Percentiles rank a stretch among this genome's conserved stretches.
Evolutionary conservation across 2,329 filamentous ascomycete genomes (phyloP).

Genomic region (Metarhizium robertsii): DNA sequence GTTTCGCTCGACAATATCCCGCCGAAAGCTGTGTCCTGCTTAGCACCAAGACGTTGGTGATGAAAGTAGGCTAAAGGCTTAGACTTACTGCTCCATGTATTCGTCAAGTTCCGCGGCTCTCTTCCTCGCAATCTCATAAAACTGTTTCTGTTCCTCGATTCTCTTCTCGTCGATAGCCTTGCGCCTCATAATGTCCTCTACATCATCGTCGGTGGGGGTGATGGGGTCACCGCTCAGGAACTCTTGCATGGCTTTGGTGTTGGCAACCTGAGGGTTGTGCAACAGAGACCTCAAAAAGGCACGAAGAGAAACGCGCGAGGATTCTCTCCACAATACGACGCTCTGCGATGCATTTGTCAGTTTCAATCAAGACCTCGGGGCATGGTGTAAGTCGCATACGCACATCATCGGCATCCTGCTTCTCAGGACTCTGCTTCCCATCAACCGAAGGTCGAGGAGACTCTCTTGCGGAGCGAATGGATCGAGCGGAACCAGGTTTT

Average conservation of each 20-base stretch:
- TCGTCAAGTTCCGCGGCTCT: slow-evolving; percentile 88
- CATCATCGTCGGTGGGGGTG: slow-evolving; percentile 69
- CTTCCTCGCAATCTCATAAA: slow-evolving; percentile 90
- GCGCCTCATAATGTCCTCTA: slow-evolving; percentile 68
- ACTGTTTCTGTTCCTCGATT: slow-evolving; percentile 83
- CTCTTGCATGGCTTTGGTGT: slow-evolving; percentile 72
- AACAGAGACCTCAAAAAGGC: slow-evolving; percentile 84
- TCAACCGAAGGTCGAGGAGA: slow-evolving; percentile 24
- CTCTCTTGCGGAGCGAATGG: slow-evolving; percentile 16
- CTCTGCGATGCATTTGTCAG: slow-evolving; percentile 28
- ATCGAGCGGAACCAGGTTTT: slow-evolving; percentile 18
- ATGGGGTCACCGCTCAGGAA: slow-evolving; percentile 72
- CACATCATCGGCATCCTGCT: slow-evolving; percentile 17
- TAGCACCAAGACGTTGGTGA: slow-evolving; percentile 6
- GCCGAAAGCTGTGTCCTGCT: slow-evolving; percentile 42
- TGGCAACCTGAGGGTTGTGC: slow-evolving; percentile 74
- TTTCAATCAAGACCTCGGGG: background rate
- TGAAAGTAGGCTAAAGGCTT: background rate
- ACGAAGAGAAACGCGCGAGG: slow-evolving; percentile 80
- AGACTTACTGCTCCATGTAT: slow-evolving; percentile 83
- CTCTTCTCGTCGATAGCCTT: slow-evolving; percentile 80
- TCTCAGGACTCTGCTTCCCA: slow-evolving; percentile 18
- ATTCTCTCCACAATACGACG: slow-evolving; percentile 69
- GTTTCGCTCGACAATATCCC: slow-evolving; percentile 60
- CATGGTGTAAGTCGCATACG: background rate